phyloP scores from a whole-genome alignment of 768 basidiomycete species.

The Kwoniella dendrophila region DNA sequence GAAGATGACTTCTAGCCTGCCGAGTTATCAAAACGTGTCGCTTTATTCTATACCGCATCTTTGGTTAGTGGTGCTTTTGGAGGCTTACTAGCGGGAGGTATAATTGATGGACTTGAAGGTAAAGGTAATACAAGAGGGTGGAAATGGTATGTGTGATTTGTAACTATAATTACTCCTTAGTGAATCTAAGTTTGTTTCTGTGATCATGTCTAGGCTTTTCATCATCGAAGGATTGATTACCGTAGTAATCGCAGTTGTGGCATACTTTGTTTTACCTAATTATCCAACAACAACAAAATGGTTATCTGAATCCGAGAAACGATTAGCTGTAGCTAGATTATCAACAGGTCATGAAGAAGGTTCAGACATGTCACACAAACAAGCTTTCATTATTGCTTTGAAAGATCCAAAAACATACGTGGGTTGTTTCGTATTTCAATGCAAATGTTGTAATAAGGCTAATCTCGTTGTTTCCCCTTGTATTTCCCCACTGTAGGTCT shows the following conservation, averaged over 20 bases:
- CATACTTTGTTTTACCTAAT: slow-evolving; percentile 51
- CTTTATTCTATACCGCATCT: slow-evolving; percentile 54
- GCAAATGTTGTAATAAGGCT: background rate
- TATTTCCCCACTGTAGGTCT: no score
- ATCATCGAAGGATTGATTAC: slow-evolving; percentile 54
- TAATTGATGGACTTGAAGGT: slow-evolving; percentile 51
- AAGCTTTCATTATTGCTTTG: slow-evolving; percentile 45
- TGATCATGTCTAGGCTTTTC: slow-evolving; percentile 38
- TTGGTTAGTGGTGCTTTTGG: slow-evolving; percentile 54
- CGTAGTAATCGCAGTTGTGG: slow-evolving; percentile 37
- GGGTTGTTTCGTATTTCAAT: background rate
- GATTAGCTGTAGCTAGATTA: slow-evolving; percentile 40
- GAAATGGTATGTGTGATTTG: slow-evolving; percentile 44
- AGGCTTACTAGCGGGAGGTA: slow-evolving; percentile 54
- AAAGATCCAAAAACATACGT: slow-evolving; percentile 53
- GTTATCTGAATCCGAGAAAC: slow-evolving; percentile 42
- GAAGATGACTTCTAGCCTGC: slow-evolving; percentile 28
- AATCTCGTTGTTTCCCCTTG: background rate
- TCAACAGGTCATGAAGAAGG: slow-evolving; percentile 21
- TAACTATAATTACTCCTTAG: background rate
- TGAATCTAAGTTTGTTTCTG: background rate
- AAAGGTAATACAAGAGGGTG: slow-evolving; percentile 46
- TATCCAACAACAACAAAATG: slow-evolving; percentile 51
- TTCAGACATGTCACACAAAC: slow-evolving; percentile 40
- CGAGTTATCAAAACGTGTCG: slow-evolving; percentile 53